phyloP scores from a whole-genome alignment of 345 rosid species.

The Melaleuca alternifolia region DNA sequence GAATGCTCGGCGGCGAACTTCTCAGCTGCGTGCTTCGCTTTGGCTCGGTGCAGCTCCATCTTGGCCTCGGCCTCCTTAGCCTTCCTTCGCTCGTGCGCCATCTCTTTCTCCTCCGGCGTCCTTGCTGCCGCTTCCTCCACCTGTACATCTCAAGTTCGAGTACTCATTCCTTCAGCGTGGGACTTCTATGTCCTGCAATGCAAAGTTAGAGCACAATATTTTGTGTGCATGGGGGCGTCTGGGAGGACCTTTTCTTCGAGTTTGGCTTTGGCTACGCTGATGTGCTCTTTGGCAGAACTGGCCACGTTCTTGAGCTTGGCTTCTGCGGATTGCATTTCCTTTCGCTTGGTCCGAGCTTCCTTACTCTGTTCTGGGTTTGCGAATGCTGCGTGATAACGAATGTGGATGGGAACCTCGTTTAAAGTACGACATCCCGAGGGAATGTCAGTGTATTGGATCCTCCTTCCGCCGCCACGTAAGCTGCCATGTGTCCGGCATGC shows the following conservation, averaged over 20 bases:
- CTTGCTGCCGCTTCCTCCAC: conserved; percentile 40
- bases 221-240: neutral
- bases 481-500: conserved; percentile 8
- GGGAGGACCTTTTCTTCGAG: conserved; percentile 36
- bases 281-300: conserved; percentile 53
- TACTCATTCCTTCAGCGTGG: neutral
- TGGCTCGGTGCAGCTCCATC: conserved; percentile 60
- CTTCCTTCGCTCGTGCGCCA: conserved; percentile 48
- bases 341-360: neutral
- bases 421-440: neutral
- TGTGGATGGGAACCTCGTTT: neutral
- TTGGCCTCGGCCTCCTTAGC: conserved; percentile 60
- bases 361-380: neutral
- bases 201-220: neutral
- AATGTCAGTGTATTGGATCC: neutral
- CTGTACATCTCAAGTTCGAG: conserved; percentile 8
- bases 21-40: conserved; percentile 44
- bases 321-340: conserved; percentile 45
- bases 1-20: conserved; percentile 16
- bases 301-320: conserved; percentile 57
- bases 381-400: neutral
- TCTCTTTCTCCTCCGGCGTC: conserved; percentile 42
- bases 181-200: neutral
- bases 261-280: conserved; percentile 39
- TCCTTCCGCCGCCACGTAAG: neutral